These are phyloP conservation scores for Tremella yokohamensis DNA, from an alignment of 768 basidiomycete genomes.

Conservation along the genomic window DNA sequence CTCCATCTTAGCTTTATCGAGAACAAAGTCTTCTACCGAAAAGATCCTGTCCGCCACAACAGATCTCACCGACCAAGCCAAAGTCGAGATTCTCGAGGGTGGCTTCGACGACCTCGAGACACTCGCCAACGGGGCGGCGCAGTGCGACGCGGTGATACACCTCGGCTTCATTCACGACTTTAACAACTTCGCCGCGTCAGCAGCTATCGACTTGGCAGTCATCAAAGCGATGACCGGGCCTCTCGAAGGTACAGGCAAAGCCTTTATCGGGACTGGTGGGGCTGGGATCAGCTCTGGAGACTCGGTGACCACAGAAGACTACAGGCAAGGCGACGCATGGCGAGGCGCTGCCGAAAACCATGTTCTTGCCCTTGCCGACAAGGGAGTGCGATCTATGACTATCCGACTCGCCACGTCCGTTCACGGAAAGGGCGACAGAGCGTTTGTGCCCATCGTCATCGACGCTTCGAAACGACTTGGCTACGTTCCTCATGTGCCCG, in stretches of 20 bases:
- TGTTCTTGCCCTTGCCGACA: constrained; percentile 16
- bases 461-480: constrained; percentile 14
- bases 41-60: background rate
- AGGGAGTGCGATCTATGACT: constrained; percentile 5
- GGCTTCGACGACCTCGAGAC: constrained; percentile 19
- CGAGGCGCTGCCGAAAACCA: constrained; percentile 12
- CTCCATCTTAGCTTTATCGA: constrained; percentile 28
- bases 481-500: constrained; percentile 14
- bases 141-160: constrained; percentile 13
- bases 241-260: constrained; percentile 26
- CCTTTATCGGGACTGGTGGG: constrained; percentile 21
- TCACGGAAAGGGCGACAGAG: constrained; percentile 19
- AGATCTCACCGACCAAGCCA: background rate
- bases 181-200: constrained; percentile 8
- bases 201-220: constrained; percentile 14
- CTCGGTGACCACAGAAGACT: constrained; percentile 2
- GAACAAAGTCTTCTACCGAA: constrained; percentile 17
- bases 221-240: constrained; percentile 11
- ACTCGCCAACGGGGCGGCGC: background rate
- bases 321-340: constrained; percentile 1
- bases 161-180: constrained; percentile 22
- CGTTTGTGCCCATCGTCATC: constrained; percentile 21
- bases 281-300: constrained; percentile 4
- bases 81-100: constrained; percentile 10
- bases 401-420: constrained; percentile 25